Evolutionary conservation across 352 stramenopile genomes (phyloP).

Genomic region (Phytophthora meadii): DNA sequence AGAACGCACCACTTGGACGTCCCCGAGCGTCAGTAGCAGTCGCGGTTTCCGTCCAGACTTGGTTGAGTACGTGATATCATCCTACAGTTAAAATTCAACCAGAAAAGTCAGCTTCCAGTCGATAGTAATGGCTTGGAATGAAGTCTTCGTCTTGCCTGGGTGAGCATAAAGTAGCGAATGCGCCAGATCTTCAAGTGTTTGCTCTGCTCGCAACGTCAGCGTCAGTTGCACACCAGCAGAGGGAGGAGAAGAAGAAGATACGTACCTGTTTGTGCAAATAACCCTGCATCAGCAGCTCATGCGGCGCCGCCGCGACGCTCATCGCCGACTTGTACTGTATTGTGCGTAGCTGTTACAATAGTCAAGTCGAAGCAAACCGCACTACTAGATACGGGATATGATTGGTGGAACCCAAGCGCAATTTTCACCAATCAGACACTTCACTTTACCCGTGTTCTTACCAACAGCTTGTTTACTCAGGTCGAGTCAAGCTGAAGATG

Average conservation of each 20-base stretch:
- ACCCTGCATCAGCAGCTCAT: slow-evolving; percentile 71
- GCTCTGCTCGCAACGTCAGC: slow-evolving; percentile 51
- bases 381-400: background rate
- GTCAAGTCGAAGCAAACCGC: slow-evolving; percentile 5
- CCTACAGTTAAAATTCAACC: slow-evolving; percentile 32
- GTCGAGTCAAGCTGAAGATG: slow-evolving; percentile 22
- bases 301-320: slow-evolving; percentile 49
- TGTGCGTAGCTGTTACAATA: background rate
- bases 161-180: slow-evolving; percentile 87
- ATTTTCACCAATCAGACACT: background rate
- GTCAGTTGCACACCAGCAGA: slow-evolving; percentile 1
- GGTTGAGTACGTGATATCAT: slow-evolving; percentile 80
- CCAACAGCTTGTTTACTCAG: background rate
- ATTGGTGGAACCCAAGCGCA: too few species aligned
- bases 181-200: slow-evolving; percentile 89
- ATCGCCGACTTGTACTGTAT: slow-evolving; percentile 33
- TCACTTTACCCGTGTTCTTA: background rate
- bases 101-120: background rate
- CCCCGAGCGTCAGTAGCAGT: slow-evolving; percentile 49
- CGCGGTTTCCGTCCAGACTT: slow-evolving; percentile 84
- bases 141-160: slow-evolving; percentile 46
- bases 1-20: slow-evolving; percentile 68
- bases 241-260: background rate
- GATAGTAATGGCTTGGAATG: background rate
- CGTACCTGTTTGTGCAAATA: slow-evolving; percentile 87